Evolutionary conservation across 176 grass and related monocot genomes (phyloP).

Genomic region (Triticum turgidum): DNA sequence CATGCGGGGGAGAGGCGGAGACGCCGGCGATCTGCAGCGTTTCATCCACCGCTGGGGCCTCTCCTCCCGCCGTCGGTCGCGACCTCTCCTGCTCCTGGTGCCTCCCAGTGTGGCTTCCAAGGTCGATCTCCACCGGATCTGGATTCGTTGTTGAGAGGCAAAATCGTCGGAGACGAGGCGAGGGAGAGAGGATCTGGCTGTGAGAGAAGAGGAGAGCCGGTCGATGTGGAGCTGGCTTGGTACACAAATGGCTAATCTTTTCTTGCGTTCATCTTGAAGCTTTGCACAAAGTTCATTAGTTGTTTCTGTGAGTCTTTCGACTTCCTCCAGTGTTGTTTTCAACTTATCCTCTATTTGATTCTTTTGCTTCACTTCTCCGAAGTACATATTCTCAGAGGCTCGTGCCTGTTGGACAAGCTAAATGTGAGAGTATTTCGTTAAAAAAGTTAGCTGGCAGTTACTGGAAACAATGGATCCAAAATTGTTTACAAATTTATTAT

Average conservation of each 20-base stretch:
- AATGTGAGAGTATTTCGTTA: conserved; percentile 19
- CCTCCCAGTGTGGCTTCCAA: too few species aligned
- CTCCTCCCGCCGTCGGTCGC: too few species aligned
- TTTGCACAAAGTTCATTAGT: conserved; percentile 41
- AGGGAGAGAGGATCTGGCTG: too few species aligned
- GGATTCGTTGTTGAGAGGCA: too few species aligned
- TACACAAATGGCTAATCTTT: conserved; percentile 15
- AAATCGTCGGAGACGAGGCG: too few species aligned
- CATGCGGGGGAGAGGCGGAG: too few species aligned
- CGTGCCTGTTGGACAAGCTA: conserved; percentile 36
- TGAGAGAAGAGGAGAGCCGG: too few species aligned
- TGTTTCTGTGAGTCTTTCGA: conserved; percentile 37
- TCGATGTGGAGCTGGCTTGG: too few species aligned
- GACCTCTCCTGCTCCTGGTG: too few species aligned
- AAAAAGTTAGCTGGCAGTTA: not conserved
- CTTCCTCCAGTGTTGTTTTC: conserved; percentile 44
- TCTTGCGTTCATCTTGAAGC: conserved; percentile 39
- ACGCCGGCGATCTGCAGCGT: too few species aligned
- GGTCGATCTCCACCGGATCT: too few species aligned
- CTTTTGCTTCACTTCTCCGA: conserved; percentile 48
- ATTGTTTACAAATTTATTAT: not conserved
- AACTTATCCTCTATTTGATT: conserved; percentile 51
- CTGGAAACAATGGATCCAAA: not conserved
- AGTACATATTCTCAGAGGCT: conserved; percentile 29
- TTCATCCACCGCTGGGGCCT: too few species aligned